Base-by-base conservation (phyloP, 306 rosid species). In the Vigna radiata region DNA sequence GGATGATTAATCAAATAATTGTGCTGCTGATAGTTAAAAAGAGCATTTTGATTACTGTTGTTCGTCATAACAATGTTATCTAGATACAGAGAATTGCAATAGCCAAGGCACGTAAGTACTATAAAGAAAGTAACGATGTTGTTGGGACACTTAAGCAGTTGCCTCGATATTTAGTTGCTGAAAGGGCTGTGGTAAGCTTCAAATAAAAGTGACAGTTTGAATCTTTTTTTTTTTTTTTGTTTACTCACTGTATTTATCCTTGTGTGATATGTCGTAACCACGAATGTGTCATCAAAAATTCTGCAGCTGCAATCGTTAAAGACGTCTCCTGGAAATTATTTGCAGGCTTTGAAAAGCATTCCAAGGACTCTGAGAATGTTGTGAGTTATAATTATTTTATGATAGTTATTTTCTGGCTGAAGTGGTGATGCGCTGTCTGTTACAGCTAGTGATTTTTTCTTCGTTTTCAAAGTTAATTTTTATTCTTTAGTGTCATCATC, bases 301-400 rank as follows among this genome's bases (percentile, higher is more conserved):
- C 59, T 87, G 73, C 92, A 95, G 99, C 87, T 95, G 68, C 95
- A 95, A 61, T 78, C 91, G 77, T 83, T 92, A 84, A 89, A 88
- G 86, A 91, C 86, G 83, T 88, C 88, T 76, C 96, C 97, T 27
- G 92, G 92, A 79, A 95, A 92, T 84, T 77, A 87, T 82, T 75
- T 91, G 88, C 99, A 89, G 85, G 97, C 97, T 70, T 82, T 95
- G 85, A 90, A 85, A 87, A 85, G 90, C 73, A 85, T 95, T 84
- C 99, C 99, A 21, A 83, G 99, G 85, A 95, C 99, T 63, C 85
- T 92, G 88, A 90, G 99, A 81, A 89, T 95, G 99, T 90, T 95
- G 99, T 95, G 86, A 89, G 96, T 83, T 70, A 14, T 78, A 66
- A 49, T 55, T 77, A 39, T 60, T 41, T 21, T 70, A 70, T 56